phyloP scores from a whole-genome alignment of 371 early-diverging fungal genomes.

The Mucor indicus region DNA sequence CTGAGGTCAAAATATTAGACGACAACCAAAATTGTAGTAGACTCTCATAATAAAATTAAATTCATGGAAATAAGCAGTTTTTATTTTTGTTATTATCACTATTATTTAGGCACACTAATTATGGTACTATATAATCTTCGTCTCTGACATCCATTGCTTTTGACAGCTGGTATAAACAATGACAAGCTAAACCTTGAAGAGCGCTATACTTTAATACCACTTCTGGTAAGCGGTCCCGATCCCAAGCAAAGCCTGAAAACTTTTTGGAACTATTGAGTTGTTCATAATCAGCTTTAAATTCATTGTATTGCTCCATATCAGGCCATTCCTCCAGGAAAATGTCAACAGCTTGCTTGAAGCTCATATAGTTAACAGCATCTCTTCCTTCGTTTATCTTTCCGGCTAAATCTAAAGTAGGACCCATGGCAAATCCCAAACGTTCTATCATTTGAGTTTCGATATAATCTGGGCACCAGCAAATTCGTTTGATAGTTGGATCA shows the following conservation, averaged over 20 bases:
- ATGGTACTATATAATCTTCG: slow-evolving; percentile 3
- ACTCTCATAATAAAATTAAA: too few species aligned
- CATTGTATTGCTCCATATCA: slow-evolving; percentile 2
- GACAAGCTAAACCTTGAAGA: slow-evolving; percentile 23
- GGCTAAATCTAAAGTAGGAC: slow-evolving; percentile 19
- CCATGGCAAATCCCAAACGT: slow-evolving; percentile 19
- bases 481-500: slow-evolving; percentile 21
- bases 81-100: too few species aligned
- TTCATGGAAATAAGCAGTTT: too few species aligned
- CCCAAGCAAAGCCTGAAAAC: slow-evolving; percentile 29
- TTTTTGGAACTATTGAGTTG: background rate
- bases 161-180: slow-evolving; percentile 3
- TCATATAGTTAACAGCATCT: background rate
- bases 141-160: background rate
- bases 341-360: slow-evolving; percentile 1
- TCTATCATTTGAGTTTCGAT: slow-evolving; percentile 10
- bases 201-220: slow-evolving; percentile 15
- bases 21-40: too few species aligned
- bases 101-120: too few species aligned
- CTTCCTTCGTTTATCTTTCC: background rate
- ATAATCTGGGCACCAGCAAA: slow-evolving; percentile 22
- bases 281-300: slow-evolving; percentile 11
- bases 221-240: slow-evolving; percentile 11
- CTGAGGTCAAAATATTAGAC: slow-evolving; percentile 1
- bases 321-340: slow-evolving; percentile 17